A percentile compares a stretch with the other conserved stretches of the same genome.
Conservation (phyloP, 2,329 filamentous ascomycete genomes). For the Proliferodiscus dingleyae region DNA sequence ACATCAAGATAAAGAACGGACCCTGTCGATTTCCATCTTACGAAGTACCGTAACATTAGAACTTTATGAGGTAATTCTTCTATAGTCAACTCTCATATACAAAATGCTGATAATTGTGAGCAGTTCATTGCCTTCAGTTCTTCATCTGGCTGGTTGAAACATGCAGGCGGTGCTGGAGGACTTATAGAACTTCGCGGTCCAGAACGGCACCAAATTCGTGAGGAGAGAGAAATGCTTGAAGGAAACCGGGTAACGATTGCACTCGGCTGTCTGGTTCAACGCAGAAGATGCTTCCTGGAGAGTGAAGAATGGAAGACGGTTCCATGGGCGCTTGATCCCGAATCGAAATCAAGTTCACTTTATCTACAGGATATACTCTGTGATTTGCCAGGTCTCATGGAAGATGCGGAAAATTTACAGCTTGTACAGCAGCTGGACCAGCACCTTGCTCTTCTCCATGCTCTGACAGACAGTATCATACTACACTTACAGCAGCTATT, state of each 20-base stretch:
- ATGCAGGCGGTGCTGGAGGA: conserved; percentile 8
- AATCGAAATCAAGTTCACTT: background rate
- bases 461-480: background rate
- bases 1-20: background rate
- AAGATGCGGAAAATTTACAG: conserved; percentile 1
- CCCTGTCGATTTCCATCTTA: conserved; percentile 1
- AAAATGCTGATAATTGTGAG: background rate
- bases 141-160: conserved; percentile 2
- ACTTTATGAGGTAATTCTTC: conserved; percentile 4
- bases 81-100: background rate
- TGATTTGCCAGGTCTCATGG: conserved; percentile 8
- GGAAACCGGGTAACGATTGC: background rate
- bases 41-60: conserved; percentile 4
- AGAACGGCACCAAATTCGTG: background rate
- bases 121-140: conserved; percentile 6
- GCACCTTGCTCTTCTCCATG: background rate
- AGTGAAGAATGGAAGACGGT: conserved; percentile 7
- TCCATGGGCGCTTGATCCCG: conserved; percentile 6
- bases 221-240: conserved; percentile 4
- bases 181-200: conserved; percentile 10
- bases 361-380: conserved; percentile 9
- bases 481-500: background rate
- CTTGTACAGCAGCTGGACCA: background rate
- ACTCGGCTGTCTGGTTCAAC: conserved; percentile 1
- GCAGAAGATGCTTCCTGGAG: conserved; percentile 11